Percentiles rank a stretch among this genome's conserved stretches.
phyloP scores from a whole-genome alignment of 140 eudicot species.

The Senecio squalidus region DNA sequence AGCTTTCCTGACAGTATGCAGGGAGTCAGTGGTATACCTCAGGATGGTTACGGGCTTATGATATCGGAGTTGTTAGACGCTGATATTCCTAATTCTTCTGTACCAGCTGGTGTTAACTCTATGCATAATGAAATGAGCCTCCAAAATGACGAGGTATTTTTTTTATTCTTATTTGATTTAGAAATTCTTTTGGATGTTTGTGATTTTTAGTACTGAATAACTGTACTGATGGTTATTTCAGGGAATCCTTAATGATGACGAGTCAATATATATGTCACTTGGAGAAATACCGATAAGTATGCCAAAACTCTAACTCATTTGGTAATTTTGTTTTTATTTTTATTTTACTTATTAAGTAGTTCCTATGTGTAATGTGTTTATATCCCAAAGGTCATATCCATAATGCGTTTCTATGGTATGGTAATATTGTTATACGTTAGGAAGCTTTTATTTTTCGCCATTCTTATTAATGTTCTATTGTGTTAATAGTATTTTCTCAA shows the following conservation, averaged over 20 bases:
- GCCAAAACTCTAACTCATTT: slow-evolving; percentile 41
- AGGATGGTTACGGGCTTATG: slow-evolving; percentile 98
- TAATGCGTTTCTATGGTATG: background rate
- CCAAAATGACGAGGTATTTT: slow-evolving; percentile 81
- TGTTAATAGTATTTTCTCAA: background rate
- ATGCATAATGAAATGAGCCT: slow-evolving; percentile 74
- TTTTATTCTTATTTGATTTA: background rate
- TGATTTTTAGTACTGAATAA: slow-evolving; percentile 6
- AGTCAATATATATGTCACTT: slow-evolving; percentile 83
- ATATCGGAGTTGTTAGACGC: slow-evolving; percentile 78
- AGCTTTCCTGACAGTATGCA: slow-evolving; percentile 56
- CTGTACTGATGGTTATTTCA: slow-evolving; percentile 39
- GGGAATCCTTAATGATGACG: slow-evolving; percentile 93
- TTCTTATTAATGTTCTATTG: no score
- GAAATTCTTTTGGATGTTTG: background rate
- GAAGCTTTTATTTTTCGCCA: background rate
- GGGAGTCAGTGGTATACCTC: slow-evolving; percentile 49
- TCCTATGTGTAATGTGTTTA: slow-evolving; percentile 10
- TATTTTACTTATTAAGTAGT: background rate
- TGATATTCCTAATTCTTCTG: slow-evolving; percentile 70
- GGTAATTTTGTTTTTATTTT: slow-evolving; percentile 33
- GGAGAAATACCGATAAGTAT: slow-evolving; percentile 98
- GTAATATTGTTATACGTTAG: background rate
- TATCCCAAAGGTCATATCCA: slow-evolving; percentile 3
- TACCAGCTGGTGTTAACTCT: slow-evolving; percentile 53